These are phyloP conservation scores for Chalciporus sphaerocephalus DNA, from an alignment of 768 basidiomycete species.

Conservation along the genomic window DNA sequence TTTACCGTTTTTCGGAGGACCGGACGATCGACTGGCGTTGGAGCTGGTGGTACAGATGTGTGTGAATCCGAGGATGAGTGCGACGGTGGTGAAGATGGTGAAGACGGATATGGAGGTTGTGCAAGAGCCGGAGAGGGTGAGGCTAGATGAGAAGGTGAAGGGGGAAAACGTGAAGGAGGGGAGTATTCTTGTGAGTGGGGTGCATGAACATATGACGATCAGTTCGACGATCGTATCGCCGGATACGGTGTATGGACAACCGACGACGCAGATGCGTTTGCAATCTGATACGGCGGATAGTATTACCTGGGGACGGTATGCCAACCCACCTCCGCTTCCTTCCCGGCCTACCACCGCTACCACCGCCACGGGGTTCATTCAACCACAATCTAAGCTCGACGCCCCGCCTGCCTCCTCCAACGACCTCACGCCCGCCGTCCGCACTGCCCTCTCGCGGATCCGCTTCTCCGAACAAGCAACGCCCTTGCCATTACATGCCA, in stretches of 20 bases:
- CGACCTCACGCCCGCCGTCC: constrained; percentile 11
- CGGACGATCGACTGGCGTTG: constrained; percentile 85
- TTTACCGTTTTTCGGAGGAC: constrained; percentile 90
- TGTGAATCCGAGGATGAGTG: constrained; percentile 58
- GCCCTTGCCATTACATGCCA: constrained; percentile 56
- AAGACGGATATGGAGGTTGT: constrained; percentile 40
- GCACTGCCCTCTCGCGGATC: constrained; percentile 50
- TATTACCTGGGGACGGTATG: constrained; percentile 66
- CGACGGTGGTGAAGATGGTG: constrained; percentile 67
- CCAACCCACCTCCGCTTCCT: constrained; percentile 26
- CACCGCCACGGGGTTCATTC: no score
- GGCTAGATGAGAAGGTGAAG: neutral
- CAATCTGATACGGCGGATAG: constrained; percentile 85
- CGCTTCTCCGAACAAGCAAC: constrained; percentile 56
- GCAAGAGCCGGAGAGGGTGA: constrained; percentile 13
- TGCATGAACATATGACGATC: neutral
- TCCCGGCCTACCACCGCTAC: no score
- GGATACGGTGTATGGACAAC: constrained; percentile 69
- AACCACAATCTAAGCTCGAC: no score
- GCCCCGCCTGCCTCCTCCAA: no score
- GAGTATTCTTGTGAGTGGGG: neutral
- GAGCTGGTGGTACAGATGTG: constrained; percentile 84
- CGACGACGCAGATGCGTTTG: constrained; percentile 59
- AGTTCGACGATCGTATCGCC: constrained; percentile 29
- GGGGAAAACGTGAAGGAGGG: no score